Conservation (phyloP, 805 yeast genomes). For the Metschnikowia rubicola region DNA sequence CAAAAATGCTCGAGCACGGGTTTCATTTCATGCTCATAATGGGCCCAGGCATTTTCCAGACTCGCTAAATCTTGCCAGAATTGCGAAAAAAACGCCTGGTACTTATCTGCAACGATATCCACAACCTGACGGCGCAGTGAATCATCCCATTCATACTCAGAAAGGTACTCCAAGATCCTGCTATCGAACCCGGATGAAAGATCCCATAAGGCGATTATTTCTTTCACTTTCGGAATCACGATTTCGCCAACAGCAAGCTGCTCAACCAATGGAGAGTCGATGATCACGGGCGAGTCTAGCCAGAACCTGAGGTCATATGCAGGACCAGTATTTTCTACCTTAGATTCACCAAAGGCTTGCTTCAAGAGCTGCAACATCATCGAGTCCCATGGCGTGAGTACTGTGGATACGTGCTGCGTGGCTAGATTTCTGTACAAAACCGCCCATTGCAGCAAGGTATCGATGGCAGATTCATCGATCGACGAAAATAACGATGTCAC, state of each 20-base stretch:
- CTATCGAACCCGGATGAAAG: conserved; percentile 4
- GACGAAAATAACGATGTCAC: conserved; percentile 6
- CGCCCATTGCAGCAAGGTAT: conserved; percentile 8
- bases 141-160: conserved; percentile 10
- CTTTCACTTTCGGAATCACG: conserved; percentile 5
- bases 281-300: conserved; percentile 14
- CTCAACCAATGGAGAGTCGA: conserved; percentile 11
- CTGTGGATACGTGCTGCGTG: neutral
- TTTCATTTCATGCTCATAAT: neutral
- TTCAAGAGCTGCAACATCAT: conserved; percentile 5
- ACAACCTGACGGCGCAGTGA: conserved; percentile 1
- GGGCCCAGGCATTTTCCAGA: neutral
- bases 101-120: conserved; percentile 5
- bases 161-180: conserved; percentile 5
- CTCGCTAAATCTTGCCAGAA: neutral
- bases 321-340: neutral
- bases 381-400: conserved; percentile 15
- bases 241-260: conserved; percentile 4
- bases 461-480: neutral
- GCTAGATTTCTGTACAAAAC: conserved; percentile 5
- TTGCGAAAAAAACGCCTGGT: neutral
- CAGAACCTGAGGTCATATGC: conserved; percentile 9
- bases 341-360: neutral
- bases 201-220: conserved; percentile 3
- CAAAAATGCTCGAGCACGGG: conserved; percentile 5